A percentile compares a stretch with the other conserved stretches of the same genome.
Evolutionary conservation across 2,329 filamentous ascomycete species (phyloP).

Genomic region (Monosporascus sp.): DNA sequence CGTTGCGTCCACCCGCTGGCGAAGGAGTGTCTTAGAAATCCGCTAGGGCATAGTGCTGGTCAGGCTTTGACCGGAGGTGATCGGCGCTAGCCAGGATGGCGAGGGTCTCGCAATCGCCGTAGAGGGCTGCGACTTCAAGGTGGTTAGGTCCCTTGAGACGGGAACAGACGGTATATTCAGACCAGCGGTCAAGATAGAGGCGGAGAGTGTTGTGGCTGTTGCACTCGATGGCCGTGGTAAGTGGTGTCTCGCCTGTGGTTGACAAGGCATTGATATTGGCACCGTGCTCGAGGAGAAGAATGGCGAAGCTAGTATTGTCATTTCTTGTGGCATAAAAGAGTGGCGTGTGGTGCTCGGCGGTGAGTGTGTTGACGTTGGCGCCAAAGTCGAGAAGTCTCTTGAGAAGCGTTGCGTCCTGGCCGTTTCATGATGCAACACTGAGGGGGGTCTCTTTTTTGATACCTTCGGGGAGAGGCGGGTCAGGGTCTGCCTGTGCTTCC

Average conservation of each 20-base stretch:
- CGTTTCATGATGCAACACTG: constrained; percentile 25
- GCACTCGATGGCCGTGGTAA: constrained; percentile 28
- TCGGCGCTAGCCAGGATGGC: constrained; percentile 19
- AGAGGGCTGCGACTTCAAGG: constrained; percentile 21
- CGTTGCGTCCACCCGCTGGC: constrained; percentile 2
- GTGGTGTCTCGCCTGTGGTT: constrained; percentile 21
- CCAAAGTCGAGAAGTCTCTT: constrained; percentile 28
- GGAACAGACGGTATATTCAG: constrained; percentile 28
- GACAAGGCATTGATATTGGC: constrained; percentile 28
- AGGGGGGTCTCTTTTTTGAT: constrained; percentile 25
- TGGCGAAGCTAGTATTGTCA: constrained; percentile 24
- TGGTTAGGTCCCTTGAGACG: constrained; percentile 26
- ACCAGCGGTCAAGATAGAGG: constrained; percentile 30
- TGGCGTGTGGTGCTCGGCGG: constrained; percentile 25
- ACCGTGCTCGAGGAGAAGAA: constrained; percentile 29
- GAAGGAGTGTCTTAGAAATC: constrained; percentile 5
- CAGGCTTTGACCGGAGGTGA: constrained; percentile 21
- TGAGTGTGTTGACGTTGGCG: constrained; percentile 21
- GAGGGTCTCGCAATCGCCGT: constrained; percentile 25
- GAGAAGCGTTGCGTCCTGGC: constrained; percentile 21
- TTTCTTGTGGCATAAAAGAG: constrained; percentile 27
- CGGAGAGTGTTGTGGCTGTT: constrained; percentile 29
- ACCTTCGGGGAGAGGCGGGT: constrained; percentile 18
- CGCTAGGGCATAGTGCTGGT: constrained; percentile 17
- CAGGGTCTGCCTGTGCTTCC: constrained; percentile 19